Conservation (phyloP, 2,329 filamentous ascomycete species). For the Canariomyces notabilis region DNA sequence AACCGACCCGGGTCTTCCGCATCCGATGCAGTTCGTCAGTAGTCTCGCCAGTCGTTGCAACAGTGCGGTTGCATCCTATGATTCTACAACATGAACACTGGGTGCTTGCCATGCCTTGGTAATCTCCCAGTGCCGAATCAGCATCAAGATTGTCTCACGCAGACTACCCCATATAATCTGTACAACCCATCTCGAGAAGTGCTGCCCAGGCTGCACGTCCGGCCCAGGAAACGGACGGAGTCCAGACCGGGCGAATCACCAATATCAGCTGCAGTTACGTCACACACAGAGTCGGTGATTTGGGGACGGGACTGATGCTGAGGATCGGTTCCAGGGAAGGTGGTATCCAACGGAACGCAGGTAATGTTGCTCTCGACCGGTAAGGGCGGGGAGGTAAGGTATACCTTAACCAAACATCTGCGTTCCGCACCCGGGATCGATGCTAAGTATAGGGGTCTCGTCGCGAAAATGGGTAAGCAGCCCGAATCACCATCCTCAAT, state of each 20-base stretch:
- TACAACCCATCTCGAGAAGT: too few species aligned
- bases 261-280: neutral
- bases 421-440: neutral
- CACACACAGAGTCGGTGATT: neutral
- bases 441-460: neutral
- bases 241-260: neutral
- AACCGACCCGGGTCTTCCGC: neutral
- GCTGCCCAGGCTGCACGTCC: too few species aligned
- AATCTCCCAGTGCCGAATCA: too few species aligned
- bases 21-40: slow-evolving; percentile 1
- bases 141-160: too few species aligned
- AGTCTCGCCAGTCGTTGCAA: neutral
- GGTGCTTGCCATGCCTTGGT: too few species aligned
- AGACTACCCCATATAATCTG: too few species aligned
- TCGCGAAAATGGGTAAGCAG: neutral
- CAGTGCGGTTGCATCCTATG: neutral
- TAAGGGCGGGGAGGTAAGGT: neutral
- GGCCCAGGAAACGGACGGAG: too few species aligned
- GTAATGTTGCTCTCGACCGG: neutral
- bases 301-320: neutral
- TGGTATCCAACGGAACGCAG: neutral
- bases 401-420: neutral
- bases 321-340: neutral
- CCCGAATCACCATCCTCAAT: neutral
- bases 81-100: too few species aligned